Evolutionary conservation across 164 flowering plant species (phyloP).

Genomic region (Macadamia tetraphylla): DNA sequence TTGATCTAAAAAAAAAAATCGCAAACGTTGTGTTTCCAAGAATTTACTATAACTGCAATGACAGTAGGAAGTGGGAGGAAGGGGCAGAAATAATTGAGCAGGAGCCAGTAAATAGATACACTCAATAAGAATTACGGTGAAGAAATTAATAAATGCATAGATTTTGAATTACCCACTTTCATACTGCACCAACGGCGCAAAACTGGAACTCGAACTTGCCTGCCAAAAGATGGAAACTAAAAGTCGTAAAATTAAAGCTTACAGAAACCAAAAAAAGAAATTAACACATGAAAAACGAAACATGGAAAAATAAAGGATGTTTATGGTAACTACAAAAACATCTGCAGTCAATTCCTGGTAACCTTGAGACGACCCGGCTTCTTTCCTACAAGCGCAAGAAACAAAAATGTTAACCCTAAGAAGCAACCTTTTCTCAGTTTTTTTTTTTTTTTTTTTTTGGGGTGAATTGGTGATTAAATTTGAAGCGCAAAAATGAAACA

Average conservation of each 20-base stretch:
- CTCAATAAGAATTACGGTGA: too few relatives aligned
- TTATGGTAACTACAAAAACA: conserved; percentile 41
- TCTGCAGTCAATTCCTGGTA: conserved; percentile 37
- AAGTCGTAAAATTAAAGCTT: neutral
- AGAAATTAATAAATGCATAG: neutral
- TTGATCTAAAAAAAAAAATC: too few relatives aligned
- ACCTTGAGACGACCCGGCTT: conserved; percentile 30
- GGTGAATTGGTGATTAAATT: neutral
- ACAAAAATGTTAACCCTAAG: neutral
- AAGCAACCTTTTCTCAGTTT: too few relatives aligned
- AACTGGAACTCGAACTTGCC: conserved; percentile 25
- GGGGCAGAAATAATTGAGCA: too few relatives aligned
- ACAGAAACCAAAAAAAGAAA: neutral
- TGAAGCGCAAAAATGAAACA: neutral
- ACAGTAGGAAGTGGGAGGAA: too few relatives aligned
- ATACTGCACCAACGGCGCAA: conserved; percentile 44
- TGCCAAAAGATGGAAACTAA: conserved; percentile 16
- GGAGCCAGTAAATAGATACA: too few relatives aligned
- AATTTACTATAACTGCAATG: too few relatives aligned
- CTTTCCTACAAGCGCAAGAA: conserved; percentile 43
- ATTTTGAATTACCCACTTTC: conserved; percentile 34
- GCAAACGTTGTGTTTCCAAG: too few relatives aligned
- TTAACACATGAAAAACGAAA: neutral
- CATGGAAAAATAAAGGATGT: neutral
- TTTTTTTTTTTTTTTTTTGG: neutral